phyloP scores from a whole-genome alignment of 2,329 filamentous ascomycete genomes.

The Epicoccum sorghinum region DNA sequence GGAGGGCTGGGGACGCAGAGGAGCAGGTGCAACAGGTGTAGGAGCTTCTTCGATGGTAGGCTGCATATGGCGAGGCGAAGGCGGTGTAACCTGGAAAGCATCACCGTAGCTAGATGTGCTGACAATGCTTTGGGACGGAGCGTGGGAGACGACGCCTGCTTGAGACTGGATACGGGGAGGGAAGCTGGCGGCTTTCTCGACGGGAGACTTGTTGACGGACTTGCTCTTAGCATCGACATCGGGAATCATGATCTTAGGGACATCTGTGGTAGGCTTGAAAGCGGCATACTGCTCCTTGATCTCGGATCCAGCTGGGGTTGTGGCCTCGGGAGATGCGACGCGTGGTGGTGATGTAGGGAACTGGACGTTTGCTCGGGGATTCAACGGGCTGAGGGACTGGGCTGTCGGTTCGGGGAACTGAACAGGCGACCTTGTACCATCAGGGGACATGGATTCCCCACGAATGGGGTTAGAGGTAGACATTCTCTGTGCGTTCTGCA shows the following conservation, averaged over 20 bases:
- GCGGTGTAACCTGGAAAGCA: constrained; percentile 57
- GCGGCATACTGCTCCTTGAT: constrained; percentile 40
- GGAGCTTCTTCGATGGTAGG: constrained; percentile 20
- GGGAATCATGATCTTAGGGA: constrained; percentile 32
- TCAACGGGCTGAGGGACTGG: constrained; percentile 38
- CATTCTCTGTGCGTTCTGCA: constrained; percentile 64
- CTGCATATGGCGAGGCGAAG: constrained; percentile 44
- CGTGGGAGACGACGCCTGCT: constrained; percentile 42
- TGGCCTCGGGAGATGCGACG: constrained; percentile 1
- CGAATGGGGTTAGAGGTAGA: constrained; percentile 59
- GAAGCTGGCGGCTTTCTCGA: constrained; percentile 26
- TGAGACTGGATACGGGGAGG: constrained; percentile 44
- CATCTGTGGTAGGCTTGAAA: constrained; percentile 45
- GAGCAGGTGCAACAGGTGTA: constrained; percentile 37
- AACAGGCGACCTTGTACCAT: constrained; percentile 37
- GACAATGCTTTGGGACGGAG: constrained; percentile 49
- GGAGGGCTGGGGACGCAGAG: constrained; percentile 30
- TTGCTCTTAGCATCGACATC: constrained; percentile 27
- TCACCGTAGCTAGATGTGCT: constrained; percentile 63
- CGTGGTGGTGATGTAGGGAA: constrained; percentile 21
- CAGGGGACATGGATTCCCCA: constrained; percentile 46
- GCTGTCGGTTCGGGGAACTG: constrained; percentile 42
- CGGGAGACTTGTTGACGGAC: constrained; percentile 33
- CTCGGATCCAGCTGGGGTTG: constrained; percentile 6
- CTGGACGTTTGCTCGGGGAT: constrained; percentile 31